phyloP scores from a whole-genome alignment of 768 basidiomycete species.

The Podaxis rugospora region DNA sequence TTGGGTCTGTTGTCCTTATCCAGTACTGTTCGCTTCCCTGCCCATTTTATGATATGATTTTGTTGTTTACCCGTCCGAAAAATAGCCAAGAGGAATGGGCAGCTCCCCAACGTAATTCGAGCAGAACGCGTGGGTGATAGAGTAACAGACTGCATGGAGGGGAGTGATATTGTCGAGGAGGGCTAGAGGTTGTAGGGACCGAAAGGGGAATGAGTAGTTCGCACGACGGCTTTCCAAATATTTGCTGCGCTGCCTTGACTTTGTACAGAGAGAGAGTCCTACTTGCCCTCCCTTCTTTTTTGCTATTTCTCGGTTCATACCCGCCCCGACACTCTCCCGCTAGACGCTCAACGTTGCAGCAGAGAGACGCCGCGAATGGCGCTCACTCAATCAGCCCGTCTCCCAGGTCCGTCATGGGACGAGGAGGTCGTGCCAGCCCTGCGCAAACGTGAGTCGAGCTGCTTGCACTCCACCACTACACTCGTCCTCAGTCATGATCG shows the following conservation, averaged over 20 bases:
- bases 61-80: not conserved
- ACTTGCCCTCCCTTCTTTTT: not conserved
- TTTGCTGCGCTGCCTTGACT: not conserved
- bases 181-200: not conserved
- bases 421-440: conserved; percentile 79
- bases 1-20: not conserved
- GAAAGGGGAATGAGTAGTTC: conserved; percentile 4
- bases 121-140: not conserved
- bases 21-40: conserved; percentile 1
- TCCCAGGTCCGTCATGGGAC: conserved; percentile 64
- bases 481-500: conserved; percentile 10
- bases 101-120: not conserved
- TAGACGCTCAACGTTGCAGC: not conserved
- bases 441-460: conserved; percentile 59
- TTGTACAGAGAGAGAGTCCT: not conserved
- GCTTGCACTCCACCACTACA: not conserved
- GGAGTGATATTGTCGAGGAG: not conserved
- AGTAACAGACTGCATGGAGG: not conserved
- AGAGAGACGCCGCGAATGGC: conserved; percentile 26
- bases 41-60: not conserved
- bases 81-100: not conserved
- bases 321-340: not conserved
- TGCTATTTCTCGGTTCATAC: not conserved
- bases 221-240: conserved; percentile 12
- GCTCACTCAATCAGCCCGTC: conserved; percentile 36